phyloP scores from a whole-genome alignment of 768 basidiomycete species.

The Pulveroboletus sp. region DNA sequence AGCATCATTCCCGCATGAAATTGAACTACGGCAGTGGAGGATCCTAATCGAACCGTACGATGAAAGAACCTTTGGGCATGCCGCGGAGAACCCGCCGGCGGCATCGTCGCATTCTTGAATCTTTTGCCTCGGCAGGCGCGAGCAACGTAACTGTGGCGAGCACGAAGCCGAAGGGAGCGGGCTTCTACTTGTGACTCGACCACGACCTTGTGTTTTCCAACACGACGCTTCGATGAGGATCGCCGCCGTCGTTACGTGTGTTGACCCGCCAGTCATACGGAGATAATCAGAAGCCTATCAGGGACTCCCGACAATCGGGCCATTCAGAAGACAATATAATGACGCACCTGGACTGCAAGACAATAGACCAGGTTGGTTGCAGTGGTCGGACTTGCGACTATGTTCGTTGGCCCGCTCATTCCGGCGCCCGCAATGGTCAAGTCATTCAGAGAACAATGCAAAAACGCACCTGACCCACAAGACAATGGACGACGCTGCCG shows the following conservation, averaged over 20 bases:
- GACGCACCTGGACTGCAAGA: no score
- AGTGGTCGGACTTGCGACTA: no score
- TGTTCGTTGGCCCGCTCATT: no score
- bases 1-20: not conserved
- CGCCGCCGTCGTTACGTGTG: not conserved
- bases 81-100: not conserved
- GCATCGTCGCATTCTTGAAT: not conserved
- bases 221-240: not conserved
- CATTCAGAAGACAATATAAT: no score
- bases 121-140: not conserved
- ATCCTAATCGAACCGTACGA: not conserved
- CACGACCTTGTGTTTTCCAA: not conserved
- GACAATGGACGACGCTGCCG: no score
- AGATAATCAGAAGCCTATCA: not conserved
- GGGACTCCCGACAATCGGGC: not conserved
- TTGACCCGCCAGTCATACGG: not conserved
- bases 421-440: no score
- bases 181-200: no score
- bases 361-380: no score
- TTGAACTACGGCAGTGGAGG: no score
- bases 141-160: not conserved
- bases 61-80: no score
- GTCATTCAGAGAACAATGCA: no score
- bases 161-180: not conserved
- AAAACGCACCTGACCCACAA: no score